These are phyloP conservation scores for Canna indica DNA, from an alignment of 176 grass and related monocot genomes.

Conservation along the genomic window DNA sequence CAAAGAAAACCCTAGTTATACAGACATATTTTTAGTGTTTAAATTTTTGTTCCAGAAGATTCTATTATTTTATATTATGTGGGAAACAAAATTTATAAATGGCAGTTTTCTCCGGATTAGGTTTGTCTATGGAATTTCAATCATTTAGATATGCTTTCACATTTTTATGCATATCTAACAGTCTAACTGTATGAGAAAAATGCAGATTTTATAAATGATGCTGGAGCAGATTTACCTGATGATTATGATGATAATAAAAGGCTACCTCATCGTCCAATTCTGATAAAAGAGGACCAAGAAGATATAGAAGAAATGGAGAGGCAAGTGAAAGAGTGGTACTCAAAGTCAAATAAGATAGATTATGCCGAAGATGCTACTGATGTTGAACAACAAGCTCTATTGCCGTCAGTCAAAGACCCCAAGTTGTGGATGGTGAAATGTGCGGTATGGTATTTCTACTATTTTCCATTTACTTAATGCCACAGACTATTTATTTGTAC, in stretches of 20 bases:
- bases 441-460: conserved; percentile 36
- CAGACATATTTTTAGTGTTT: too few species aligned
- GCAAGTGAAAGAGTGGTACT: conserved; percentile 77
- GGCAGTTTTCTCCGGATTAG: too few species aligned
- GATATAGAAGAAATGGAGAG: conserved; percentile 98
- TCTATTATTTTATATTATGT: too few species aligned
- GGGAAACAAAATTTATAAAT: too few species aligned
- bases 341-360: conserved; percentile 72
- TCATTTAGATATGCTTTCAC: not conserved
- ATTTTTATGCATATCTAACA: not conserved
- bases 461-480: conserved; percentile 10
- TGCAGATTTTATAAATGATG: conserved; percentile 90
- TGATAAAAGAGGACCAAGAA: conserved; percentile 85
- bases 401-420: conserved; percentile 97
- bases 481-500: conserved; percentile 3
- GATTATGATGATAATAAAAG: conserved; percentile 46
- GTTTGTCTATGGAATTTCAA: not conserved
- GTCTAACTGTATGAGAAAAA: conserved; percentile 5
- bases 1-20: too few species aligned
- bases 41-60: too few species aligned
- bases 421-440: conserved; percentile 99
- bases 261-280: conserved; percentile 48
- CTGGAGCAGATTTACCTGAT: conserved; percentile 66
- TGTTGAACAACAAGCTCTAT: conserved; percentile 91
- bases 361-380: conserved; percentile 88